Conservation (phyloP, 2,329 filamentous ascomycete species). For the Diaporthe citri region DNA sequence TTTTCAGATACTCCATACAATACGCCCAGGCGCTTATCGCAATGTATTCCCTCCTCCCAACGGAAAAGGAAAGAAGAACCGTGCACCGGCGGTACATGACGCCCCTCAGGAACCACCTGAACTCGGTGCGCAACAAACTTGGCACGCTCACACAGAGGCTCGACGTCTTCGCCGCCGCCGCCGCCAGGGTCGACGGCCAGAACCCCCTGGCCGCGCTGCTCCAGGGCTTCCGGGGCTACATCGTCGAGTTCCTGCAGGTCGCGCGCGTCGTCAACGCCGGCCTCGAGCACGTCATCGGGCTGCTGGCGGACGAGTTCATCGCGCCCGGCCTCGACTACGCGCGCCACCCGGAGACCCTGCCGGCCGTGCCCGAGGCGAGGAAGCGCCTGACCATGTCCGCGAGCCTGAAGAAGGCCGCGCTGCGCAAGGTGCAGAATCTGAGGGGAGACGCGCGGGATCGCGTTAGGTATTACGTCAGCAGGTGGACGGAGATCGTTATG, state of each 20-base stretch:
- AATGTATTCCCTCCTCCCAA: neutral
- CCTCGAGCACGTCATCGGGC: neutral
- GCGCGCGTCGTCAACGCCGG: neutral
- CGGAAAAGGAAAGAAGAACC: neutral
- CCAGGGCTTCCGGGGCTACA: neutral
- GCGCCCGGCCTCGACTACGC: neutral
- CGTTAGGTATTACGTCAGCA: neutral
- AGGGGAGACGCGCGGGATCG: neutral
- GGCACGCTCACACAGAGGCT: neutral
- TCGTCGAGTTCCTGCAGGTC: too few species aligned
- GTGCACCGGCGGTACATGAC: neutral
- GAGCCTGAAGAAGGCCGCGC: neutral
- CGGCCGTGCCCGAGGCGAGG: neutral
- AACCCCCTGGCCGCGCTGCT: neutral
- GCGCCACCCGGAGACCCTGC: neutral
- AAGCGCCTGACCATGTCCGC: neutral
- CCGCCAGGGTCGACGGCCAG: neutral
- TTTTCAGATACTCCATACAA: neutral
- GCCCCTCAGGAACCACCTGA: neutral
- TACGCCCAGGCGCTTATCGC: neutral
- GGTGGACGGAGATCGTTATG: neutral
- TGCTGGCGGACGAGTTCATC: neutral
- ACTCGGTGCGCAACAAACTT: neutral
- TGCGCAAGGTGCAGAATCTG: neutral
- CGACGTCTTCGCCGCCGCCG: neutral